Evolutionary conservation across 306 rosid species (phyloP).

Genomic region (Dryas drummondii): DNA sequence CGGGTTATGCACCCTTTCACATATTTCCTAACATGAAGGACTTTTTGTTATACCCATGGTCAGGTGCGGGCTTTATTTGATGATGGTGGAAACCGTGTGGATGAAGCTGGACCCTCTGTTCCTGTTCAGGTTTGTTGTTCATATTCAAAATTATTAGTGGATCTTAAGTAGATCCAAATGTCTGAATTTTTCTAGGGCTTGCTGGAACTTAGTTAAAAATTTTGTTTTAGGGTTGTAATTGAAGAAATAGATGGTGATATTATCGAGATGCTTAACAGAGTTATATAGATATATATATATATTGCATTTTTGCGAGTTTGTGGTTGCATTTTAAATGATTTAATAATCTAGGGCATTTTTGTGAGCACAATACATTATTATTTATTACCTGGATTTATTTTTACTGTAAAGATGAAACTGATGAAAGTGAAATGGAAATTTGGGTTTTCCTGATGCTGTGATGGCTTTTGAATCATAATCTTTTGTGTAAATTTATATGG

Average conservation of each 20-base stretch:
- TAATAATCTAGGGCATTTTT: neutral
- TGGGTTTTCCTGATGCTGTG: conserved; percentile 1
- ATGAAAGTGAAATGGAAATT: neutral
- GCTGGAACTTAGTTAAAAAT: neutral
- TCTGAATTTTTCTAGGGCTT: neutral
- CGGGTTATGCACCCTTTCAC: conserved; percentile 10
- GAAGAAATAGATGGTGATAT: neutral
- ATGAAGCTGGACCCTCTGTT: conserved; percentile 80
- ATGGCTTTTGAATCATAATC: neutral
- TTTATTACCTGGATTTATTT: neutral
- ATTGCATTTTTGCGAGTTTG: neutral
- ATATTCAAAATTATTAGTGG: neutral
- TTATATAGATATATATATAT: neutral
- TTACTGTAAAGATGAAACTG: neutral
- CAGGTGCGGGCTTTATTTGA: conserved; percentile 97
- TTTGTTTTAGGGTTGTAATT: neutral
- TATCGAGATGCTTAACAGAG: neutral
- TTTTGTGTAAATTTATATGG: neutral
- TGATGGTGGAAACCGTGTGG: conserved; percentile 80
- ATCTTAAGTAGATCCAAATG: neutral
- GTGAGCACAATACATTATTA: neutral
- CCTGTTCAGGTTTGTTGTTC: conserved; percentile 81
- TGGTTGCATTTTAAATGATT: neutral
- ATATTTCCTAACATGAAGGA: conserved; percentile 18
- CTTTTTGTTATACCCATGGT: conserved; percentile 20